Evolutionary conservation across 1,284 basidiomycete species (phyloP).

Genomic region (Sporisorium scitamineum): DNA sequence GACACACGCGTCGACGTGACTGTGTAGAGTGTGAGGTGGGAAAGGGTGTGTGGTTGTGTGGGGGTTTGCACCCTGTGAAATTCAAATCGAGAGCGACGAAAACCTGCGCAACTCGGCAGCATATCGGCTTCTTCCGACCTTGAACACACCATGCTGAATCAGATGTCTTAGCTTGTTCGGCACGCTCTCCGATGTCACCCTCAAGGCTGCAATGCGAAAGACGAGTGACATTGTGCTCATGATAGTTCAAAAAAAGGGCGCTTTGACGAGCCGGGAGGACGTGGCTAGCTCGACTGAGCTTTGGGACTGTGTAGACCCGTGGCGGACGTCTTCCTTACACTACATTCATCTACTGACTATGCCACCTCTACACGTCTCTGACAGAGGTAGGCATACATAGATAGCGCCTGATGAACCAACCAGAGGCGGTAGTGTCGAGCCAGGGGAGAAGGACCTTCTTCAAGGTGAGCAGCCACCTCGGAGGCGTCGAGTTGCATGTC

Average conservation of each 20-base stretch:
- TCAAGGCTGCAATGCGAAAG: background rate
- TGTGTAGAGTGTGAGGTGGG: background rate
- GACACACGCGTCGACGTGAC: conserved; percentile 5
- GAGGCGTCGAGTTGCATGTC: conserved; percentile 9
- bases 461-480: conserved; percentile 4
- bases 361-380: too few species aligned
- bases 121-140: conserved; percentile 2
- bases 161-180: conserved; percentile 1
- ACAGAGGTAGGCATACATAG: too few species aligned
- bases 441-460: background rate
- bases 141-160: background rate
- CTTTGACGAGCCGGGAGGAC: background rate
- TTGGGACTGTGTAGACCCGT: too few species aligned
- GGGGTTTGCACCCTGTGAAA: background rate
- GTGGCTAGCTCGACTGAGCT: background rate
- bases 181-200: background rate
- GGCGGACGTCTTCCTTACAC: background rate
- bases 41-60: background rate
- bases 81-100: too few species aligned
- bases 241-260: background rate
- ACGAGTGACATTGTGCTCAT: background rate
- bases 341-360: background rate
- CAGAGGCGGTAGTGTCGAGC: background rate
- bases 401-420: background rate
- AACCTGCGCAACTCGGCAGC: background rate